These are phyloP conservation scores for Ampelocalamus luodianensis DNA, from an alignment of 176 grass and related monocot species.

Conservation along the genomic window DNA sequence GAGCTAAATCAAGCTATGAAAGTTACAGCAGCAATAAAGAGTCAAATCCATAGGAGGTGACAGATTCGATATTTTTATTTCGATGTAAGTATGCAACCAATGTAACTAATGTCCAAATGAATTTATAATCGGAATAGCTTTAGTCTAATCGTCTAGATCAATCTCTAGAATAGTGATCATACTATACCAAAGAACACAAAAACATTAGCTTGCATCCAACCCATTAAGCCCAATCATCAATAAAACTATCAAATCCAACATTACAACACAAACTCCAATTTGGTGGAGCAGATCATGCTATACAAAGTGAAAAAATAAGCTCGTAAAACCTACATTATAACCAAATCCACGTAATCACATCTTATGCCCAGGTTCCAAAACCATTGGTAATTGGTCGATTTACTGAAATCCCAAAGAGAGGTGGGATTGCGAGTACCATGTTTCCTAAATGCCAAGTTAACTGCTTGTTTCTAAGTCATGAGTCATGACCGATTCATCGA, in stretches of 20 bases:
- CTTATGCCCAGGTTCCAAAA: neutral
- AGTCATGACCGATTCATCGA: neutral
- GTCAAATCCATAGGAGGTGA: no score
- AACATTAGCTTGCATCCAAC: neutral
- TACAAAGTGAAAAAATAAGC: neutral
- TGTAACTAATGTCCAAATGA: neutral
- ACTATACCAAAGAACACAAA: neutral
- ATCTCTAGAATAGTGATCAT: slow-evolving; percentile 10
- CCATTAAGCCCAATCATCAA: neutral
- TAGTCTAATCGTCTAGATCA: neutral
- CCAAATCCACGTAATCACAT: neutral
- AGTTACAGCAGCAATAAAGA: neutral
- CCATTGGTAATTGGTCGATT: no score
- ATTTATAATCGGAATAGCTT: neutral
- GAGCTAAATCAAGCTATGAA: neutral
- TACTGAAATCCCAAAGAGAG: neutral
- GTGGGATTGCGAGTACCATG: neutral
- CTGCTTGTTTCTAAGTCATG: neutral
- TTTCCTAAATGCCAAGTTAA: neutral
- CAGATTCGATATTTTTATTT: neutral
- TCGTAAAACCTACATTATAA: slow-evolving; percentile 1
- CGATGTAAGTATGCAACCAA: neutral
- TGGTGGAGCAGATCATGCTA: neutral
- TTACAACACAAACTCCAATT: neutral
- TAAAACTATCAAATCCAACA: neutral